Conservation (phyloP, 225 moss, liverwort and hornwort species). For the Neckera pumila region DNA sequence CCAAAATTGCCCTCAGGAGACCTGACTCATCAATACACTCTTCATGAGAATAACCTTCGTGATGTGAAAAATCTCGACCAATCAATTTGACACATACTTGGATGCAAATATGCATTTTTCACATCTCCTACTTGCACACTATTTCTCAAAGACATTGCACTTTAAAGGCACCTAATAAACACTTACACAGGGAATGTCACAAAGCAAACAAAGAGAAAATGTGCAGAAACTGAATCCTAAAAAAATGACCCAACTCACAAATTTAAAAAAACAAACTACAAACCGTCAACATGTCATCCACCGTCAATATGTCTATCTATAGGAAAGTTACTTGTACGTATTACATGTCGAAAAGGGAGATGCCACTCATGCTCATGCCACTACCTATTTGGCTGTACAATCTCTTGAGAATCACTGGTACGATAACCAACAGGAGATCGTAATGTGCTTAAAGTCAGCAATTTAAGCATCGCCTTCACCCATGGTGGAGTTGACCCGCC, state of each 20-base stretch:
- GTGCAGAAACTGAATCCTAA: background rate
- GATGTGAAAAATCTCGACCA: background rate
- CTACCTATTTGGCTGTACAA: background rate
- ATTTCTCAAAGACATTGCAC: background rate
- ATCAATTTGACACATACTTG: background rate
- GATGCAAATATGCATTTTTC: background rate
- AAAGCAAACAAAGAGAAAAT: background rate
- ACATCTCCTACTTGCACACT: background rate
- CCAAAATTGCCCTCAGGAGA: background rate
- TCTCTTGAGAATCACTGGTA: background rate
- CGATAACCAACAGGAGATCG: background rate
- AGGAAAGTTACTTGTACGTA: background rate
- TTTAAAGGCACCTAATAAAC: background rate
- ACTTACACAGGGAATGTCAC: background rate
- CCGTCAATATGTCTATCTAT: background rate
- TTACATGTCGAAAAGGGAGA: background rate
- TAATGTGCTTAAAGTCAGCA: too few relatives aligned
- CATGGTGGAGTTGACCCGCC: too few relatives aligned
- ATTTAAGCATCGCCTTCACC: too few relatives aligned
- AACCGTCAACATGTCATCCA: background rate
- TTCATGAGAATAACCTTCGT: background rate
- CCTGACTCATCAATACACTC: background rate
- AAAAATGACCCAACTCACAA: background rate
- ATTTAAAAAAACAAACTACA: background rate
- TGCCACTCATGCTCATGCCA: background rate